Evolutionary conservation across 2,329 filamentous ascomycete genomes (phyloP).

Genomic region (Fusarium siculi): DNA sequence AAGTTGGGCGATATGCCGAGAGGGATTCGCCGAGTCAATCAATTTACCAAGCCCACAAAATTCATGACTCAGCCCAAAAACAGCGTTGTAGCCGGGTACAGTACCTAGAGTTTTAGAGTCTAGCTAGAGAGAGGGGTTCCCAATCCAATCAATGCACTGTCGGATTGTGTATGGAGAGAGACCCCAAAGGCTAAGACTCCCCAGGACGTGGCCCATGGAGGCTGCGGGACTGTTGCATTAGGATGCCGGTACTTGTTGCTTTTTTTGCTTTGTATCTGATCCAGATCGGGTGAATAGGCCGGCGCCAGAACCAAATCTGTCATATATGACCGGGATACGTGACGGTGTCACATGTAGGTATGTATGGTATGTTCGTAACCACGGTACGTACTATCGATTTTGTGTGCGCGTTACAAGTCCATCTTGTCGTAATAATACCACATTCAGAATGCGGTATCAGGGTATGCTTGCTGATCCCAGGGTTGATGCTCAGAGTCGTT

Average conservation of each 20-base stretch:
- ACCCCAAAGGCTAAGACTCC: neutral
- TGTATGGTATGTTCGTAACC: neutral
- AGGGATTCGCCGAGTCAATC: slow-evolving; percentile 32
- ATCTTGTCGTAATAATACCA: neutral
- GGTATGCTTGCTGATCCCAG: slow-evolving; percentile 20
- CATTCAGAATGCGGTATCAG: slow-evolving; percentile 4
- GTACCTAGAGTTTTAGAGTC: neutral
- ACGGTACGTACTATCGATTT: neutral
- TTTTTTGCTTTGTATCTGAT: slow-evolving; percentile 35
- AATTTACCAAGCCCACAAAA: neutral
- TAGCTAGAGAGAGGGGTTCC: neutral
- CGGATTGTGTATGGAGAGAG: neutral
- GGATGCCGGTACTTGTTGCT: slow-evolving; percentile 39
- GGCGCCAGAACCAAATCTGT: slow-evolving; percentile 27
- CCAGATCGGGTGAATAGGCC: slow-evolving; percentile 37
- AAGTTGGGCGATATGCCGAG: slow-evolving; percentile 27
- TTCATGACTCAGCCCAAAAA: slow-evolving; percentile 17
- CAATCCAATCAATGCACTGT: slow-evolving; percentile 5
- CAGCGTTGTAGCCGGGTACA: slow-evolving; percentile 12
- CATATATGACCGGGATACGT: slow-evolving; percentile 20
- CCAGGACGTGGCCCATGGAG: slow-evolving; percentile 11
- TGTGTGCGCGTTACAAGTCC: neutral
- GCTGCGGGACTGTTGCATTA: slow-evolving; percentile 25
- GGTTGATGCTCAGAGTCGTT: slow-evolving; percentile 13
- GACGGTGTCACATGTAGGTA: slow-evolving; percentile 21